Conservation (phyloP, 2,329 filamentous ascomycete genomes). For the Amauroascus niger region DNA sequence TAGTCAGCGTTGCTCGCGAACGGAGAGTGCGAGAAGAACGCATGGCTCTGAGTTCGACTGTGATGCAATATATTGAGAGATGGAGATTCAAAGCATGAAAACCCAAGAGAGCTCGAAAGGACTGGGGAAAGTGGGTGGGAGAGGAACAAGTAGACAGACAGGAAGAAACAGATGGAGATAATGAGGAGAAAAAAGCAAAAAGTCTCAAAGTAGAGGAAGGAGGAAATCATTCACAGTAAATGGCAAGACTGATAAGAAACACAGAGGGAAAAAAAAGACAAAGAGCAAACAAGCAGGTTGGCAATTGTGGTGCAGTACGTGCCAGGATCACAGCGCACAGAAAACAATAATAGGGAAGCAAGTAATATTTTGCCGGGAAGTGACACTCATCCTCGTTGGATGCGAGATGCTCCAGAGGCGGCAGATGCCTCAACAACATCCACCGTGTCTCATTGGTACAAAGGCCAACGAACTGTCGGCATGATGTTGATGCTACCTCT, state of each 20-base stretch:
- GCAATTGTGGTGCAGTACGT: background rate
- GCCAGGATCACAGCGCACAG: background rate
- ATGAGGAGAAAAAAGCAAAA: no score
- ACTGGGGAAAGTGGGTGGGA: no score
- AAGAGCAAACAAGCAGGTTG: background rate
- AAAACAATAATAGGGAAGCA: background rate
- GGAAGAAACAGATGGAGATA: no score
- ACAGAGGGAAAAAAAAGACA: background rate
- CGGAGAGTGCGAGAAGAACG: slow-evolving; percentile 33
- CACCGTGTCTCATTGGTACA: slow-evolving; percentile 16
- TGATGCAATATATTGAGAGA: background rate
- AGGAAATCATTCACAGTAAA: background rate
- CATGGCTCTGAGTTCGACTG: slow-evolving; percentile 21
- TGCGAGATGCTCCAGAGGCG: background rate
- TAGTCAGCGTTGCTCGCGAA: slow-evolving; percentile 26
- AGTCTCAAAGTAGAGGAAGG: slow-evolving; percentile 10
- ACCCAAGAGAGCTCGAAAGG: background rate
- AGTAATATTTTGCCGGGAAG: slow-evolving; percentile 7
- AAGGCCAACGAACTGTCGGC: slow-evolving; percentile 8
- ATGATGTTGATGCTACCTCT: slow-evolving; percentile 12
- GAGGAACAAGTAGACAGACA: no score
- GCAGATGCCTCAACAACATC: slow-evolving; percentile 8
- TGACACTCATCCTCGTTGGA: slow-evolving; percentile 2
- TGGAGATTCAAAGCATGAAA: background rate
- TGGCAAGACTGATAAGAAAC: background rate